Conservation (phyloP, 2,329 filamentous ascomycete species). For the Epichloe sibirici region DNA sequence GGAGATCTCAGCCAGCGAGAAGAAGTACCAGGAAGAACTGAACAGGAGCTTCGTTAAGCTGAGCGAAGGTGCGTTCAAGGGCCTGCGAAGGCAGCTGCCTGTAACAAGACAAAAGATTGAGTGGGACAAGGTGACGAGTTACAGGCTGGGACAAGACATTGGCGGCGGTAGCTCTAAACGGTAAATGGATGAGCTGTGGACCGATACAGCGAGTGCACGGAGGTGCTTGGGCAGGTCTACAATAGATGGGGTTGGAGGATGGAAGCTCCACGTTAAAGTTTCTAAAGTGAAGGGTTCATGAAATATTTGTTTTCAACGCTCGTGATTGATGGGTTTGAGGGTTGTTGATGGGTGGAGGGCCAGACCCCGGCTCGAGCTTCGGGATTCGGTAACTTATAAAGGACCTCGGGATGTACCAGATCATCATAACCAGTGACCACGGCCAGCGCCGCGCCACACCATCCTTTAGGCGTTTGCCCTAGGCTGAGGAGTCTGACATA, state of each 20-base stretch:
- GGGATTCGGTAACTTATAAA: background rate
- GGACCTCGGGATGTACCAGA: background rate
- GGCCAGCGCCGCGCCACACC: too few species aligned
- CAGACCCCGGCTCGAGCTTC: background rate
- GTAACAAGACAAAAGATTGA: slow-evolving; percentile 98
- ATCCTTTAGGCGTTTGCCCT: too few species aligned
- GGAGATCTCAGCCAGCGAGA: slow-evolving; percentile 70
- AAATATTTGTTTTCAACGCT: too few species aligned
- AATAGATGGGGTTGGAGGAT: background rate
- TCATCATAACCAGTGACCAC: background rate
- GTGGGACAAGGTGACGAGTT: slow-evolving; percentile 96
- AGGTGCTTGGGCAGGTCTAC: background rate
- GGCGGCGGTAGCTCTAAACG: slow-evolving; percentile 51
- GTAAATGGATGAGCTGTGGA: slow-evolving; percentile 19
- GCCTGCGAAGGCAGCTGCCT: slow-evolving; percentile 78
- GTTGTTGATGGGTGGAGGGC: too few species aligned
- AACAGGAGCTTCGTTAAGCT: slow-evolving; percentile 81
- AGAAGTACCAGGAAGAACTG: slow-evolving; percentile 90
- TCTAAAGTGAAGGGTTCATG: too few species aligned
- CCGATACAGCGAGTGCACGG: background rate
- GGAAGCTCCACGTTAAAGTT: background rate
- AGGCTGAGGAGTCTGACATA: too few species aligned
- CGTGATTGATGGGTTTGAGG: too few species aligned
- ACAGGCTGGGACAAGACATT: slow-evolving; percentile 73
- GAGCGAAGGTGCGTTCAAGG: slow-evolving; percentile 93